Evolutionary conservation across 2,329 filamentous ascomycete species (phyloP).

Genomic region (Cladorrhinum sp.): DNA sequence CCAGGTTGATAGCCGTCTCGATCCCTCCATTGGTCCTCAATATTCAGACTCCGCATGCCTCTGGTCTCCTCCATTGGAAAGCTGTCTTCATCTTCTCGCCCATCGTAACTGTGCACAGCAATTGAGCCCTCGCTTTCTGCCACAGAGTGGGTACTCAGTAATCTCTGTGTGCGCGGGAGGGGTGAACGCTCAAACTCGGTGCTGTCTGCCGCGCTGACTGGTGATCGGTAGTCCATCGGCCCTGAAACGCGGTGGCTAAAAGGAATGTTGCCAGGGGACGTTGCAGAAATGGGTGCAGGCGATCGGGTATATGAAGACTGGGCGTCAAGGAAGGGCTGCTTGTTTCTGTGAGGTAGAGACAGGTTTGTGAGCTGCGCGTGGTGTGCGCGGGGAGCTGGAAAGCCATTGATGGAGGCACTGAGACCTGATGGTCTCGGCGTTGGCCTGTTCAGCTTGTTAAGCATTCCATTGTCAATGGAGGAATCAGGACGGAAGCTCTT

Average conservation of each 20-base stretch:
- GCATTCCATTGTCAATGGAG: conserved; percentile 49
- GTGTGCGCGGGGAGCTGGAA: conserved; percentile 35
- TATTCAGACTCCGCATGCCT: conserved; percentile 40
- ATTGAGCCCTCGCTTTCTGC: conserved; percentile 46
- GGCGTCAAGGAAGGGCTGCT: conserved; percentile 40
- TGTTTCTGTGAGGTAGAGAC: conserved; percentile 45
- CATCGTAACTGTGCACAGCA: conserved; percentile 44
- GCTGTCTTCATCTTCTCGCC: conserved; percentile 48
- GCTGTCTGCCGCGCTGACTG: conserved; percentile 37
- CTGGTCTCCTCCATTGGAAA: conserved; percentile 45
- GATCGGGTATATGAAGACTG: conserved; percentile 44
- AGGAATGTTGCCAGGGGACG: conserved; percentile 44
- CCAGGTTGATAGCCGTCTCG: conserved; percentile 40
- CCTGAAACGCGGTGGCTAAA: conserved; percentile 38
- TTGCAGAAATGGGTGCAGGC: conserved; percentile 43
- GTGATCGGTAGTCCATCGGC: conserved; percentile 41
- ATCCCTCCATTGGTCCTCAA: conserved; percentile 39
- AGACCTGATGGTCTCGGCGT: conserved; percentile 41
- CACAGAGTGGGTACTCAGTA: conserved; percentile 43
- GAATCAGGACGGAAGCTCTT: conserved; percentile 46
- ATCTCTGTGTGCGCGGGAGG: conserved; percentile 43
- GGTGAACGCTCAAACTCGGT: conserved; percentile 49
- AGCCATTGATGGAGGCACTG: conserved; percentile 41
- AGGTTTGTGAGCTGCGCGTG: conserved; percentile 44
- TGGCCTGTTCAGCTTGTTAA: conserved; percentile 53